These are phyloP conservation scores for Colletotrichum sp. DNA, from an alignment of 2,329 filamentous ascomycete genomes.

Conservation along the genomic window DNA sequence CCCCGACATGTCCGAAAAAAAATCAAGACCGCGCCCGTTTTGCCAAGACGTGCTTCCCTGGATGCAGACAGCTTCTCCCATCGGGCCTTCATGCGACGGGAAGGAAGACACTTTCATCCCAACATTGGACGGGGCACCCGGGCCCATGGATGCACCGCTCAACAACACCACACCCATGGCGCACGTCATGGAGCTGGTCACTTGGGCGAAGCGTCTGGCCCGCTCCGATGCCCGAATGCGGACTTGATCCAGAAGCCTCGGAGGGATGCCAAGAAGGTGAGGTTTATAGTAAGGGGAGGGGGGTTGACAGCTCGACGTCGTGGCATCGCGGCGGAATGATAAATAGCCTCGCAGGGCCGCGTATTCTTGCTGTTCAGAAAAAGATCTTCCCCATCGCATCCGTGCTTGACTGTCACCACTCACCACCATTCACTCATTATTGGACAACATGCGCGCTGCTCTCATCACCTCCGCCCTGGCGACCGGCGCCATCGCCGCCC, in stretches of 20 bases:
- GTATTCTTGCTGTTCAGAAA: not conserved
- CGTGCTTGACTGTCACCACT: not conserved
- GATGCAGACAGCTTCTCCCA: not conserved
- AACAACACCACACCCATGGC: slow-evolving; percentile 4
- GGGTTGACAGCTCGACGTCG: not conserved
- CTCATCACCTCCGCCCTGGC: slow-evolving; percentile 31
- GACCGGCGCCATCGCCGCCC: slow-evolving; percentile 42
- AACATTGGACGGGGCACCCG: not conserved
- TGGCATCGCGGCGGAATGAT: not conserved
- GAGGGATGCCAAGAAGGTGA: not conserved
- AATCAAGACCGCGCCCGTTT: not conserved
- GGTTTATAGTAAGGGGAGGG: not conserved
- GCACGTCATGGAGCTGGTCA: slow-evolving; percentile 12
- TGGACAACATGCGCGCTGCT: slow-evolving; percentile 29
- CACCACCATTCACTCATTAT: slow-evolving; percentile 10
- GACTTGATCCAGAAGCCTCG: not conserved
- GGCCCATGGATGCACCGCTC: not conserved
- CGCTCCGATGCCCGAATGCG: not conserved
- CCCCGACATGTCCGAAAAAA: not conserved
- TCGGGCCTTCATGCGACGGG: not conserved
- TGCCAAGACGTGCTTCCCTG: slow-evolving; percentile 8
- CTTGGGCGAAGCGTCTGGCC: not conserved
- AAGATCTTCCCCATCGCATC: not conserved
- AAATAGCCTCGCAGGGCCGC: slow-evolving; percentile 11
- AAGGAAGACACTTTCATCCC: not conserved